Percentiles rank a stretch among this genome's conserved stretches.
phyloP scores from a whole-genome alignment of 805 yeast genomes.

The Metschnikowia gelsemii region DNA sequence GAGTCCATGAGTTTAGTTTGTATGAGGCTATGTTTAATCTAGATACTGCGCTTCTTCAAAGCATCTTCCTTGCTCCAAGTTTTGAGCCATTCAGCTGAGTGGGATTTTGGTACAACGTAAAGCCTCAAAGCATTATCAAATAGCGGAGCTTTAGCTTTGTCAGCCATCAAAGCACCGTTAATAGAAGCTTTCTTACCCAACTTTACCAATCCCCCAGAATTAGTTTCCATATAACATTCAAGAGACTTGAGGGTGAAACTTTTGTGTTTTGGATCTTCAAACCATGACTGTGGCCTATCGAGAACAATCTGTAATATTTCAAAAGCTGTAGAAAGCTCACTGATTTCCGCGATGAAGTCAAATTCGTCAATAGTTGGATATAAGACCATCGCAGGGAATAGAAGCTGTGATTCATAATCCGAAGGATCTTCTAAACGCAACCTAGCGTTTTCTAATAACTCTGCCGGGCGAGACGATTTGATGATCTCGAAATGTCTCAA shows the following conservation, averaged over 20 bases:
- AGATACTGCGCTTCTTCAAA: conserved; percentile 39
- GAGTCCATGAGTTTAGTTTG: neutral
- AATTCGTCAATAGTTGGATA: conserved; percentile 85
- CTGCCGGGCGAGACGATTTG: conserved; percentile 54
- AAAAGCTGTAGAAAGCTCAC: conserved; percentile 66
- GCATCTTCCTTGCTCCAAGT: conserved; percentile 65
- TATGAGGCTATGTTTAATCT: neutral
- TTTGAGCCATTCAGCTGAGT: conserved; percentile 62
- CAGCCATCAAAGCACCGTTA: conserved; percentile 60
- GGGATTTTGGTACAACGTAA: conserved; percentile 75
- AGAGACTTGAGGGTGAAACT: conserved; percentile 59
- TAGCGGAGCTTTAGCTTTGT: conserved; percentile 66
- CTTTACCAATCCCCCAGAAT: conserved; percentile 79
- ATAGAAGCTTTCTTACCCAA: conserved; percentile 75
- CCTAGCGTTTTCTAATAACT: conserved; percentile 50
- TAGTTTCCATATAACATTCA: conserved; percentile 79
- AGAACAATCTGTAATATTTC: conserved; percentile 60
- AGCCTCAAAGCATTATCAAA: conserved; percentile 72
- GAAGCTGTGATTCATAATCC: conserved; percentile 73
- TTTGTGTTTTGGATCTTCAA: conserved; percentile 57
- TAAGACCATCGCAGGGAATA: conserved; percentile 76
- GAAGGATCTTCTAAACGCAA: conserved; percentile 59
- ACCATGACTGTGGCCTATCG: conserved; percentile 69
- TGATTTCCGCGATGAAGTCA: conserved; percentile 72
- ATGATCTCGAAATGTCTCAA: conserved; percentile 56